A percentile compares a stretch with the other conserved stretches of the same genome.
These are phyloP conservation scores for Penicillium brasilianum DNA, from an alignment of 2,329 filamentous ascomycete genomes.

Conservation along the genomic window DNA sequence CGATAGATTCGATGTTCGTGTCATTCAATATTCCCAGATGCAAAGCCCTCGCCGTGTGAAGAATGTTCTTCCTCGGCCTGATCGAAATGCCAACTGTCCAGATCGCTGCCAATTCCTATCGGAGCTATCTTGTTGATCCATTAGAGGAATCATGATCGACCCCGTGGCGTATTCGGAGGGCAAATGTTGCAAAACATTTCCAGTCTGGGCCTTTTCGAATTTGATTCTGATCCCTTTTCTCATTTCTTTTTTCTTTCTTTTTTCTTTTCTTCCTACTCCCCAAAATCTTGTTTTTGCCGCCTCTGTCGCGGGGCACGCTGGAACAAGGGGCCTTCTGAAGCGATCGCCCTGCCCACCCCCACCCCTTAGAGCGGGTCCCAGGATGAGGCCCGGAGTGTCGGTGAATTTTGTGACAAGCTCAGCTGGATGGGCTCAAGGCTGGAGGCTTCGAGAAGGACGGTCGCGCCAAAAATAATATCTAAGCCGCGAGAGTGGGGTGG, in stretches of 20 bases:
- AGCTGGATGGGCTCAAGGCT: conserved; percentile 21
- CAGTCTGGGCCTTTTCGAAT: neutral
- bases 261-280: no score
- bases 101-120: neutral
- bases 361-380: conserved; percentile 20
- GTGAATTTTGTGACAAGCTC: conserved; percentile 34
- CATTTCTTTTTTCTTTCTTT: neutral
- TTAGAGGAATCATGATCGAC: neutral
- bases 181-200: neutral
- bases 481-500: neutral
- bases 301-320: conserved; percentile 3
- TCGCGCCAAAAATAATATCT: conserved; percentile 16
- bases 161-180: neutral
- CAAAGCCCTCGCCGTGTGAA: neutral
- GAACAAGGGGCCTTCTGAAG: conserved; percentile 12
- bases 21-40: neutral
- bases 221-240: neutral
- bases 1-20: conserved; percentile 7
- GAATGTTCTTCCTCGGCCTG: neutral
- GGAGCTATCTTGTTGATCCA: neutral
- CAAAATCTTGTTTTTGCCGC: neutral
- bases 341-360: conserved; percentile 20
- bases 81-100: neutral
- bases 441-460: conserved; percentile 27
- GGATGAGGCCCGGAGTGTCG: conserved; percentile 28